Base-by-base conservation (phyloP, 2,329 filamentous ascomycete genomes). In the Aspergillus thermomutatus region DNA sequence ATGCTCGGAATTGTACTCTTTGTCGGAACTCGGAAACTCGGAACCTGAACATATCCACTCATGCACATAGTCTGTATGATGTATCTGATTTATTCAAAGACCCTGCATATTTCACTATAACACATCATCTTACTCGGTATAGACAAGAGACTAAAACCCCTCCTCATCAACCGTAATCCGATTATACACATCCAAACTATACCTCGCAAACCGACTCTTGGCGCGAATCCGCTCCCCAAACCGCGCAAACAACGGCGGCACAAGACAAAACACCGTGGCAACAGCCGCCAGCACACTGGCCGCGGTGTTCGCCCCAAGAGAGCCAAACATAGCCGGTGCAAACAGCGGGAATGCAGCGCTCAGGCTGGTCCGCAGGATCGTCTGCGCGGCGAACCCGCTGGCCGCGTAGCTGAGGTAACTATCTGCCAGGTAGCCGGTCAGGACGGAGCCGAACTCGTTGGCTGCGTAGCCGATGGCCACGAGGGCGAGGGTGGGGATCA, bases 401-500 rank as follows among this genome's bases (percentile, higher is more conserved):
- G 77, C 75, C 1, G 77, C 75, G 50, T 78, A 79, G 14, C 70
- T 72, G 19, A 75, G 66, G 55, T 80, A 80, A 23, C 73, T 73
- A 60, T 80, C 79, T 0, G 77, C 71, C 9, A 80, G 65, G 50
- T 80, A 80, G 1, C 75, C 77, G 1, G 72, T 70, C 0, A 80
- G 62, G 3, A 73, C 67, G 4, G 67, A 74, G 19, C 75, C 75
- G 46, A 80, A 73, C 55, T 82, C 80, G 17, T 80, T 80, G 25
- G 77, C 62, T 0, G 77, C 77, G 63, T 78, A 82, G 0, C 80
- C 80, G 8, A 81, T 70, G 3, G 77, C 64, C 0, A 78, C 64
- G 2, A 82, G 69, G 0, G 75, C 70, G 0, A 76, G 50, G 4
- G 75, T 73, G 2, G 77, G 73, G 1, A 76, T 71, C 7, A 77